Evolutionary conservation across 352 stramenopile species (phyloP).

Genomic region (Phytopythium vexans): DNA sequence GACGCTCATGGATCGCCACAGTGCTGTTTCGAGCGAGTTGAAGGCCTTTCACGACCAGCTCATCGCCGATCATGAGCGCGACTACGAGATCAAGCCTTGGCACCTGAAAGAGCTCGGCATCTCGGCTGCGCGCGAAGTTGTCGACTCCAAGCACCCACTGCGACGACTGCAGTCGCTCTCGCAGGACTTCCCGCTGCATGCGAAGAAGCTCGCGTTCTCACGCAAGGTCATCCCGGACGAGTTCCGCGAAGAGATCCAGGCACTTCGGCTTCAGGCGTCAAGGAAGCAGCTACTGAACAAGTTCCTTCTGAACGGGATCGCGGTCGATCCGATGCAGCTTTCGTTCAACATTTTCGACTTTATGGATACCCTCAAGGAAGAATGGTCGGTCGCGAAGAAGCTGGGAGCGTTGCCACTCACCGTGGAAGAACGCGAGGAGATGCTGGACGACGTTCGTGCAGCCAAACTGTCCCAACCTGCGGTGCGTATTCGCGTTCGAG

Average conservation of each 20-base stretch:
- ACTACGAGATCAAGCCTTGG: slow-evolving; percentile 73
- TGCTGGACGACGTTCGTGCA: slow-evolving; percentile 59
- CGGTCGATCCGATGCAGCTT: slow-evolving; percentile 67
- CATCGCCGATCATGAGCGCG: slow-evolving; percentile 45
- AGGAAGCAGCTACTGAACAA: slow-evolving; percentile 46
- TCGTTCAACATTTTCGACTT: slow-evolving; percentile 94
- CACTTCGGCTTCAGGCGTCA: slow-evolving; percentile 25
- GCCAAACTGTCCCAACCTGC: slow-evolving; percentile 37
- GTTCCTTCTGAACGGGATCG: slow-evolving; percentile 88
- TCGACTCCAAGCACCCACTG: slow-evolving; percentile 75
- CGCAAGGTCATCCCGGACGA: slow-evolving; percentile 48
- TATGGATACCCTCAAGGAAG: slow-evolving; percentile 70
- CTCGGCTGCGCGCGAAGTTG: slow-evolving; percentile 67
- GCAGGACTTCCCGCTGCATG: slow-evolving; percentile 89
- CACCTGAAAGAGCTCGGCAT: slow-evolving; percentile 89
- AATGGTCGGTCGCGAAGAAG: slow-evolving; percentile 75
- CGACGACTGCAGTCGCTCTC: slow-evolving; percentile 73
- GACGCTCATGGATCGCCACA: slow-evolving; percentile 36
- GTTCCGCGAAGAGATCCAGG: slow-evolving; percentile 41
- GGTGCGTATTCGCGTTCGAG: slow-evolving; percentile 67
- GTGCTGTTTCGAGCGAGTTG: slow-evolving; percentile 39
- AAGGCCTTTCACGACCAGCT: slow-evolving; percentile 53
- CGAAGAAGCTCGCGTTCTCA: slow-evolving; percentile 69
- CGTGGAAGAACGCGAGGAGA: slow-evolving; percentile 41
- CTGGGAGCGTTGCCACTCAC: slow-evolving; percentile 45